A percentile compares a stretch with the other conserved stretches of the same genome.
phyloP scores from a whole-genome alignment of 345 rosid species.

The Geranium rotundifolium region DNA sequence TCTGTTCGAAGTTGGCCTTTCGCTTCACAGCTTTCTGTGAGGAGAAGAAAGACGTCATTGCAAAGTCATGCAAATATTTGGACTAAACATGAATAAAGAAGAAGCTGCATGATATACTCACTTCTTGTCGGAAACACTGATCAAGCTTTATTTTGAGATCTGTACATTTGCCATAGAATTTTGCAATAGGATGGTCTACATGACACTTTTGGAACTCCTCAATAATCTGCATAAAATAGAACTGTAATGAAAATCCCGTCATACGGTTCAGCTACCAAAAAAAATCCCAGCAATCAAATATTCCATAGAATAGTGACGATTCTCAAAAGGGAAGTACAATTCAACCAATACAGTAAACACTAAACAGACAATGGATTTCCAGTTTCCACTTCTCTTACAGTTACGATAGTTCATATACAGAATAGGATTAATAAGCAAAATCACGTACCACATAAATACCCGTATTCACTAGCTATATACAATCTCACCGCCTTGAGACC shows the following conservation, averaged over 20 bases:
- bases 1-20: slow-evolving; percentile 67
- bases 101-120: slow-evolving; percentile 9
- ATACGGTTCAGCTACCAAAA: not conserved
- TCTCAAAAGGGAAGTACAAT: not conserved
- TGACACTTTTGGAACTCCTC: slow-evolving; percentile 89
- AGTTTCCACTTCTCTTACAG: not conserved
- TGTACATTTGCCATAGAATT: slow-evolving; percentile 84
- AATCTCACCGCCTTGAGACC: not conserved
- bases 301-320: not conserved
- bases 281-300: not conserved
- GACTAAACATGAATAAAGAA: not conserved
- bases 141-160: slow-evolving; percentile 75
- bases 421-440: not conserved
- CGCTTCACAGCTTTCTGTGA: slow-evolving; percentile 80
- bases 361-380: too few relatives aligned
- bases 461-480: not conserved
- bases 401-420: not conserved
- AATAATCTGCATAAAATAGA: slow-evolving; percentile 42
- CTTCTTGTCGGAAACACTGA: slow-evolving; percentile 80
- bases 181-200: slow-evolving; percentile 64
- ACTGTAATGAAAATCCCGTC: not conserved
- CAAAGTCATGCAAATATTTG: not conserved
- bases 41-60: not conserved
- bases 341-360: not conserved
- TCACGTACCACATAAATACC: not conserved